Base-by-base conservation (phyloP, 257 asterid genomes). In the Parsonsia alboflavescens region DNA sequence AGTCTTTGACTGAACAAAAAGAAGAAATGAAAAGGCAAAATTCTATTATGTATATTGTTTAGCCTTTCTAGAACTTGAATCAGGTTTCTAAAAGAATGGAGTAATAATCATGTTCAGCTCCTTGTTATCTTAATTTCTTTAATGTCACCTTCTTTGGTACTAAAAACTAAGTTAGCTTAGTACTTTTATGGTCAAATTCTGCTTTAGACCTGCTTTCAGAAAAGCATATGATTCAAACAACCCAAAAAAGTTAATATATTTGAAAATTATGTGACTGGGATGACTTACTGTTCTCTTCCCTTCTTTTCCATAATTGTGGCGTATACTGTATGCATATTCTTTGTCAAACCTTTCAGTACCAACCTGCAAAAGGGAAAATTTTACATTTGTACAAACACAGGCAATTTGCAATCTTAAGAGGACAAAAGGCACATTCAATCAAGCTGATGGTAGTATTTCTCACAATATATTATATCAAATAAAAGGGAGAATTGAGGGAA, bases 281-380 rank as follows among this genome's bases (percentile, higher is more conserved):
- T 39, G 2, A 79, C 89, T 84, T 86, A 95, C 99, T 80, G 93
- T 88, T 81, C 98, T 86, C 83, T 95, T 95, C 75, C 99, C 99
- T 88, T 95, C 99, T 92, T 92, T 95, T 71, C 99, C 99, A 78
- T 92, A 95, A 77, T 85, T 89, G 88, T 95, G 99, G 9, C 99
- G 92, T 75, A 92, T 87, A 84, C 90, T 4, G 77, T 95, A 95
- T 75, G 94, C 94, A 78, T 95, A 95, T 79, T 92, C 98, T 86
- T 90, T 95, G 85, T 95, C 98, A 54, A 95, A 95, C 79, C 93
- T 90, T 83, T 95, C 99, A 71, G 87, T 90, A 71, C 96, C 98
- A 82, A 90, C 93, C 99, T 95, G 81, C 73, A 78, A 82, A 6
- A 84, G n/a, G 58, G 64, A 46, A 57, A 17, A 33, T 54, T 26